These are phyloP conservation scores for Umbelopsis sp. DNA, from an alignment of 371 early-diverging fungal species.

Conservation along the genomic window DNA sequence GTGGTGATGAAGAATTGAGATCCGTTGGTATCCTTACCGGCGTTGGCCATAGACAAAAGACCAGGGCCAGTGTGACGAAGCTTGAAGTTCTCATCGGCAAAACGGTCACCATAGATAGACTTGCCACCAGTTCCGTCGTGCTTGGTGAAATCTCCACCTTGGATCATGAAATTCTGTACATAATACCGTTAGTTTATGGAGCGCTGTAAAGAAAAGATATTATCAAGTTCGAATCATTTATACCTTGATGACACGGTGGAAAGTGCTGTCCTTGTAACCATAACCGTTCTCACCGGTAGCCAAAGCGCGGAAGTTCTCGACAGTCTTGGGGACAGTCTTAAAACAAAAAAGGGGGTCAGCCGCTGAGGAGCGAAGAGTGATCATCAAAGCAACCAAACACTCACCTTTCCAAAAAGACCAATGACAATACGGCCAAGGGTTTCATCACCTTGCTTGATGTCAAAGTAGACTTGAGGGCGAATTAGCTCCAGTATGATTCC, in stretches of 20 bases:
- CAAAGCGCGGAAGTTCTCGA: conserved; percentile 90
- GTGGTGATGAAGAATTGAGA: conserved; percentile 98
- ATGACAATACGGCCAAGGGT: conserved; percentile 85
- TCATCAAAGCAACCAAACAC: background rate
- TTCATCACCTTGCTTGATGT: conserved; percentile 84
- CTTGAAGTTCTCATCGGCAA: conserved; percentile 97
- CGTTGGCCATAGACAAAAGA: conserved; percentile 94
- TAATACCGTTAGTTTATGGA: background rate
- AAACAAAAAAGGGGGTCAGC: conserved; percentile 10
- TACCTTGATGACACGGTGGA: conserved; percentile 90
- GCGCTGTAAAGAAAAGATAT: no score
- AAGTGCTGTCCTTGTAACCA: conserved; percentile 85
- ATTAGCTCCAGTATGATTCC: background rate
- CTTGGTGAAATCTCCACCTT: conserved; percentile 81
- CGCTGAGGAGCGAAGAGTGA: background rate
- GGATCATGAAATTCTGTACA: conserved; percentile 79
- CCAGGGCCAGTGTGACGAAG: conserved; percentile 83
- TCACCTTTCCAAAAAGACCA: conserved; percentile 77
- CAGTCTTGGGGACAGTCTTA: conserved; percentile 81
- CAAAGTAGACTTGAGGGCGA: conserved; percentile 76
- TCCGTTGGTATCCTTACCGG: conserved; percentile 95
- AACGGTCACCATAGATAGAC: conserved; percentile 90
- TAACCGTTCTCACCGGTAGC: conserved; percentile 82
- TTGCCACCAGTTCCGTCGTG: conserved; percentile 95
- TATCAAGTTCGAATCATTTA: background rate